Evolutionary conservation across 345 rosid species (phyloP), one percentile per base, ranked within the genome.

Genomic region (Gossypioides kirkii): DNA sequence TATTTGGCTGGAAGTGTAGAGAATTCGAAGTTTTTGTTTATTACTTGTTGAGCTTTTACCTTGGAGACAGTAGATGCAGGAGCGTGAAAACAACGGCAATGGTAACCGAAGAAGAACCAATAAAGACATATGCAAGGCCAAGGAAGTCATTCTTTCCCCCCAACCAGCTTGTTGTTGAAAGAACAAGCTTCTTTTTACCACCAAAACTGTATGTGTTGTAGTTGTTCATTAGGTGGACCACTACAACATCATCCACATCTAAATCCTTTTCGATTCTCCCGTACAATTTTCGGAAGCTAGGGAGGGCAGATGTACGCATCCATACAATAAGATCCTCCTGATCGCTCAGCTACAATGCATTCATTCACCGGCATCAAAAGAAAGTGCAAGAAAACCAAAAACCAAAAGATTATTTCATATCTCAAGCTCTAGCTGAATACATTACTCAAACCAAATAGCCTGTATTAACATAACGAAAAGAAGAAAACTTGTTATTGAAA

Each of bases 261-360:
- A 91, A 77, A 67, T 91, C 91, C 77, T 87, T 88, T 82, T 89
- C 97, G 26, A 91, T 90, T 82, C 88, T 81, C 69, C 97, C 97
- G 77, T 90, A 91, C 69, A 90, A 38, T 80, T 91, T 91, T 62
- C 90, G 78, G 80, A 91, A 91, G 86, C 88, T 87, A 64, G 93
- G 91, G n/a, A 88, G 80, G 25, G 97, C 97, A 77, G 97, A 85
- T 74, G 87, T 84, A 38, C 93, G 88, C 95, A 91, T 89, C 97
- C 97, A 90, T 42, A 91, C 87, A 4, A 91, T 86, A 61, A 91
- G 86, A 84, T 91, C 97, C 86, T 91, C 97, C 80, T 91, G 93
- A 71, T 88, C 84, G 46, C 93, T 86, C 72, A 91, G 85, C 97
- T 91, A 73, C 43, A 32, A 54, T 22, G 45, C 71, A 72, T 73